phyloP scores from a whole-genome alignment of 2,329 filamentous ascomycete species.

The Penicillium sp. region DNA sequence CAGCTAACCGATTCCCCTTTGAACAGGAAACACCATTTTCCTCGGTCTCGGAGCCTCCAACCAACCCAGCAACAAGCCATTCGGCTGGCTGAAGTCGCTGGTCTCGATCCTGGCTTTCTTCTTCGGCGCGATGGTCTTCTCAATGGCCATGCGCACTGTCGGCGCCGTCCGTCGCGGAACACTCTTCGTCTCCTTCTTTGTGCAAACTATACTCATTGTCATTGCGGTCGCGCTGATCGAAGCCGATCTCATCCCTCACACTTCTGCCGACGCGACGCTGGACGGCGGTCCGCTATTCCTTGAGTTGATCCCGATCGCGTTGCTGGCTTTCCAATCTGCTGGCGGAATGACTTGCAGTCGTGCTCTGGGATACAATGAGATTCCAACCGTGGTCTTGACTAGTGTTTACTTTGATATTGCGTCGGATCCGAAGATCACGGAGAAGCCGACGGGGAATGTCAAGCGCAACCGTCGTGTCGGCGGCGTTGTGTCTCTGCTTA shows the following conservation, averaged over 20 bases:
- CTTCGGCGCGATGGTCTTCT: conserved; percentile 42
- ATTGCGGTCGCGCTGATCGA: conserved; percentile 43
- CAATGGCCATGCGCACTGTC: conserved; percentile 34
- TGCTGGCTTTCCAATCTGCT: conserved; percentile 46
- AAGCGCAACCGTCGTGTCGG: conserved; percentile 40
- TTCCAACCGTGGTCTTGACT: conserved; percentile 47
- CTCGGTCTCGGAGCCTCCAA: conserved; percentile 45
- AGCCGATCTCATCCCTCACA: conserved; percentile 38
- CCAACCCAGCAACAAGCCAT: conserved; percentile 38
- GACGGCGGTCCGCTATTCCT: conserved; percentile 34
- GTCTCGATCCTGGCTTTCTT: conserved; percentile 43
- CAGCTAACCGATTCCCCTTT: neutral
- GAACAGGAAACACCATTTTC: conserved; percentile 46
- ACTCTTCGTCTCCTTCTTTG: conserved; percentile 42
- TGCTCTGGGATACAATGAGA: conserved; percentile 42
- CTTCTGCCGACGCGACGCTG: conserved; percentile 16
- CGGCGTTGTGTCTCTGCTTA: conserved; percentile 37
- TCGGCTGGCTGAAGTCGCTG: conserved; percentile 46
- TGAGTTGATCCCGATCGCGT: conserved; percentile 42
- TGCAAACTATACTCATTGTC: conserved; percentile 39
- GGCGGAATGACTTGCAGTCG: conserved; percentile 45
- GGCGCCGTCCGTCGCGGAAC: conserved; percentile 36
- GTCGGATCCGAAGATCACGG: conserved; percentile 38
- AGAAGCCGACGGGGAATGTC: conserved; percentile 36
- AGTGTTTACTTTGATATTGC: conserved; percentile 47